Evolutionary conservation across 2,329 filamentous ascomycete species (phyloP).

Genomic region (Raffaelea ambrosiae): DNA sequence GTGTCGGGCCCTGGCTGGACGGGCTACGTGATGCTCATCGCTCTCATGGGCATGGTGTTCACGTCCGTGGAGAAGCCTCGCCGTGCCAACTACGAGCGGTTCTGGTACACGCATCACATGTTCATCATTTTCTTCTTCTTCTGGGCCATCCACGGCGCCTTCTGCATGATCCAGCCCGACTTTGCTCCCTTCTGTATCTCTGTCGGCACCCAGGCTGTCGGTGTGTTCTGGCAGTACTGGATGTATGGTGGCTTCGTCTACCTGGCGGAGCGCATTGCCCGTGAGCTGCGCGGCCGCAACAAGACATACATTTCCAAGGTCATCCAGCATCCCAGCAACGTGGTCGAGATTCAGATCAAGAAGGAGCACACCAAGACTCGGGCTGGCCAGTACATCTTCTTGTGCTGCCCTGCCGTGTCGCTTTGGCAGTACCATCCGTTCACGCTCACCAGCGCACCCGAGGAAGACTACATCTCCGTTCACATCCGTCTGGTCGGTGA

Average conservation of each 20-base stretch:
- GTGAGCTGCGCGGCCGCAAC: slow-evolving; percentile 71
- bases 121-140: slow-evolving; percentile 85
- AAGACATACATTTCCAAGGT: slow-evolving; percentile 85
- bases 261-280: slow-evolving; percentile 67
- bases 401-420: slow-evolving; percentile 78
- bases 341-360: slow-evolving; percentile 87
- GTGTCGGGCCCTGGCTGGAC: slow-evolving; percentile 76
- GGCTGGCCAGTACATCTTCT: slow-evolving; percentile 81
- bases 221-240: slow-evolving; percentile 88
- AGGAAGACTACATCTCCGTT: slow-evolving; percentile 84
- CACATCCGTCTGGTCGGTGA: slow-evolving; percentile 78
- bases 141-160: slow-evolving; percentile 83
- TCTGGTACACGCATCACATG: slow-evolving; percentile 86
- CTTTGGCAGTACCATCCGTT: slow-evolving; percentile 88
- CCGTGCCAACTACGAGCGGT: slow-evolving; percentile 76
- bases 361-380: slow-evolving; percentile 77
- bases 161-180: slow-evolving; percentile 86
- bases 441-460: slow-evolving; percentile 75
- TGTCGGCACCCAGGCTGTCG: slow-evolving; percentile 54
- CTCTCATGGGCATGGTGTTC: slow-evolving; percentile 67
- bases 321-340: slow-evolving; percentile 80
- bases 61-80: slow-evolving; percentile 72
- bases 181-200: slow-evolving; percentile 69
- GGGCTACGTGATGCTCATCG: slow-evolving; percentile 74
- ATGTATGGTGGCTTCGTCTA: slow-evolving; percentile 75